Percentiles rank a stretch among this genome's conserved stretches.
Conservation (phyloP, 345 rosid genomes). For the Corymbia maculata region DNA sequence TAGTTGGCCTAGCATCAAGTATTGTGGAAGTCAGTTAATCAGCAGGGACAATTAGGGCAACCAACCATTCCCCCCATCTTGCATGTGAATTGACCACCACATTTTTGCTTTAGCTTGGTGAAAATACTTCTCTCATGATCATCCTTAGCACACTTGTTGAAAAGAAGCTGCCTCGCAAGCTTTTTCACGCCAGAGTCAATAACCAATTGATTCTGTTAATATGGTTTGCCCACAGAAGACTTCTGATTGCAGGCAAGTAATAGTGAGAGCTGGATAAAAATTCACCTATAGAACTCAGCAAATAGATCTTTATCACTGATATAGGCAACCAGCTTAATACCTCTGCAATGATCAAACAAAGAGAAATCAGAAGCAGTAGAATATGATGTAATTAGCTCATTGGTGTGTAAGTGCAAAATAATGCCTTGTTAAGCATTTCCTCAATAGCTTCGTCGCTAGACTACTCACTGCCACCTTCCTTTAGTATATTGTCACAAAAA, state of each 20-base stretch:
- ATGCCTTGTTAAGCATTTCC: constrained; percentile 59
- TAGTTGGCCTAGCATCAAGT: not conserved
- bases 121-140: constrained; percentile 63
- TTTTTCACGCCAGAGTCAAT: constrained; percentile 31
- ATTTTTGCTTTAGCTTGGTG: constrained; percentile 60
- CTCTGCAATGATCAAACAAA: not conserved
- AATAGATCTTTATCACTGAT: constrained; percentile 63
- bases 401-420: not conserved
- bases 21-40: not conserved
- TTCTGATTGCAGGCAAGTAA: not conserved
- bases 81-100: constrained; percentile 66
- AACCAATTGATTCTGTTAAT: not conserved
- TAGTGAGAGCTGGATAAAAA: not conserved
- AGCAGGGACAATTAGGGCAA: not conserved
- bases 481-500: constrained; percentile 49
- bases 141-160: constrained; percentile 53
- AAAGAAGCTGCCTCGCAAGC: constrained; percentile 44
- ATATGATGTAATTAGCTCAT: not conserved
- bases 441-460: constrained; percentile 58
- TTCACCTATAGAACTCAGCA: constrained; percentile 55
- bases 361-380: not conserved
- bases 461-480: constrained; percentile 61
- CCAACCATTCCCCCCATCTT: constrained; percentile 76
- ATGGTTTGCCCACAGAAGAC: not conserved
- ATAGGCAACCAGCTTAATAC: constrained; percentile 39